phyloP scores from a whole-genome alignment of 2,329 filamentous ascomycete genomes.

The Epicoccum sorghinum region DNA sequence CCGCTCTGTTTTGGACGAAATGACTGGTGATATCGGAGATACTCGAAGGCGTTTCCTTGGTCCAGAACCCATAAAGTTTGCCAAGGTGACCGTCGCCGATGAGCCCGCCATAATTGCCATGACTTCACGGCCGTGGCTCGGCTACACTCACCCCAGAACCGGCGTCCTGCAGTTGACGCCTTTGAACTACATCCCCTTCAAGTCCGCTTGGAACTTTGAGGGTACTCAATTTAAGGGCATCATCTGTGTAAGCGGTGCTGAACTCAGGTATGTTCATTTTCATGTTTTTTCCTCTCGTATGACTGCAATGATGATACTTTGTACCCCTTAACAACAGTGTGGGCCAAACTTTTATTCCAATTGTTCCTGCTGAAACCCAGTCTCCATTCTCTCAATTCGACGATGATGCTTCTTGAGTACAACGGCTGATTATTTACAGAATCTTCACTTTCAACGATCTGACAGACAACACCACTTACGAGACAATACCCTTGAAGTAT shows the following conservation, averaged over 20 bases:
- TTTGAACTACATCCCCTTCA: slow-evolving; percentile 82
- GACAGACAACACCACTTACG: slow-evolving; percentile 83
- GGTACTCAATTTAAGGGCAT: slow-evolving; percentile 95
- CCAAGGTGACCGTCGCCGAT: slow-evolving; percentile 85
- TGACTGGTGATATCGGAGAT: slow-evolving; percentile 93
- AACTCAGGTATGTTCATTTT: slow-evolving; percentile 71
- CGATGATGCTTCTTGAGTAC: not conserved
- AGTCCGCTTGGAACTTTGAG: slow-evolving; percentile 96
- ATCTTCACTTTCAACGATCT: slow-evolving; percentile 92
- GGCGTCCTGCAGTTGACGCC: slow-evolving; percentile 92
- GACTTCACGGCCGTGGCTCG: slow-evolving; percentile 94
- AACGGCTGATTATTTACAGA: slow-evolving; percentile 50
- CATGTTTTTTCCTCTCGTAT: slow-evolving; percentile 25
- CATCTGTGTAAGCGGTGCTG: slow-evolving; percentile 90
- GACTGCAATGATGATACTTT: slow-evolving; percentile 68
- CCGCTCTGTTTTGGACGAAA: slow-evolving; percentile 90
- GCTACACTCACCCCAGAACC: slow-evolving; percentile 86
- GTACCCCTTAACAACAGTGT: slow-evolving; percentile 55
- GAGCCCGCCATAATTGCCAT: slow-evolving; percentile 86
- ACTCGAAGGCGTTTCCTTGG: slow-evolving; percentile 94
- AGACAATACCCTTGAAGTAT: slow-evolving; percentile 84
- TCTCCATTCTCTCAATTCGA: not conserved
- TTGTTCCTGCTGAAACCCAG: slow-evolving; percentile 91
- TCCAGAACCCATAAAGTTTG: slow-evolving; percentile 86
- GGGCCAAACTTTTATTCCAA: slow-evolving; percentile 67